Evolutionary conservation across 2,329 filamentous ascomycete species (phyloP), one percentile per base, ranked within the genome.

Genomic region (Pezicula radicicola): DNA sequence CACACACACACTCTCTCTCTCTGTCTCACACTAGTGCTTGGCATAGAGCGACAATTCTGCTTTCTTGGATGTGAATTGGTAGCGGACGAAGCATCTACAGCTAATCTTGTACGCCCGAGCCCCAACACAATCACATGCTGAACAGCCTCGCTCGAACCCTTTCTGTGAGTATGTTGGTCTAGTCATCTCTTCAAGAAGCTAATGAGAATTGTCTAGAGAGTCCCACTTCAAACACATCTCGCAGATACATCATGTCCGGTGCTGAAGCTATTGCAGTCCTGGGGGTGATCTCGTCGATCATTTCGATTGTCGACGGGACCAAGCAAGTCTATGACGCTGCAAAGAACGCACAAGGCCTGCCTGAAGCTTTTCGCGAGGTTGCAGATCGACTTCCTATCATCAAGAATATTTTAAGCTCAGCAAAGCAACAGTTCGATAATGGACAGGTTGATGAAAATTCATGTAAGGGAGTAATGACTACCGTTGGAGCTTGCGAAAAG

Each of bases 211-310:
- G 5, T 21, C 21, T 21, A 21, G 21, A 21, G 5, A 21, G 3
- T 21, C 21, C 21, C 21, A 21, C 21, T 21, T 21, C 5, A 5
- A 21, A 5, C 5, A 21, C 21, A 21, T 21, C 21, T 21, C 21
- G 21, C 21, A 21, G 21, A 3, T 5, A 21, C 18, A 55, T 45
- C 28, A 61, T 60, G 47, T 66, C 63, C 16, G 62, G 65, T 36
- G 54, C 58, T n/a, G 57, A 58, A 59, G 27, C 52, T 60, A 49
- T 58, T 50, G 19, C 53, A 53, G 55, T 66, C 18, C 16, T 66
- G 6, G 61, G 61, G 2, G 47, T 67, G 3, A 61, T 67, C 18
- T 60, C 61, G 3, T 60, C 59, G 12, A 60, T 66, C 21, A 64
- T 67, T 45, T 18, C 59, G 2, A 62, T 66, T 44, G 50, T 66